A percentile compares a stretch with the other conserved stretches of the same genome.
These are phyloP conservation scores for Colletotrichum musicola DNA, from an alignment of 2,329 filamentous ascomycete genomes.

Conservation along the genomic window DNA sequence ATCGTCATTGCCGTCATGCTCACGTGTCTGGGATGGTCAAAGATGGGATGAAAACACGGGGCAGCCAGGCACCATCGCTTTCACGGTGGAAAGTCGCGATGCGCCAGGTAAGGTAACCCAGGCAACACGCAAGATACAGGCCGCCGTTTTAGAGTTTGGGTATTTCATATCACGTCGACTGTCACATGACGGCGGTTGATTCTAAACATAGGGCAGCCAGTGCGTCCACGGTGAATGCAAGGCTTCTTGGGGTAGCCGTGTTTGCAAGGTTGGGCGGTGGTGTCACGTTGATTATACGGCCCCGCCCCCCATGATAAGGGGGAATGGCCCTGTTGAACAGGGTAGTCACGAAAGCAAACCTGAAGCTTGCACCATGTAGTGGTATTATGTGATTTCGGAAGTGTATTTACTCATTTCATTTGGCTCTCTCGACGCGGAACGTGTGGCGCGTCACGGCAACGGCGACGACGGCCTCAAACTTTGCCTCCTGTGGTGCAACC, in stretches of 20 bases:
- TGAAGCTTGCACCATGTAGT: background rate
- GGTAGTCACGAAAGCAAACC: background rate
- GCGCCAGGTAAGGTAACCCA: constrained; percentile 17
- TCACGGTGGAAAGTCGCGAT: background rate
- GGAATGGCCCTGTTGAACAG: constrained; percentile 25
- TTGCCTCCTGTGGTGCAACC: too few species aligned
- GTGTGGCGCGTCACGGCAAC: too few species aligned
- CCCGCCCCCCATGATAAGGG: constrained; percentile 24
- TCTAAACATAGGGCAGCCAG: constrained; percentile 24
- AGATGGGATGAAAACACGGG: constrained; percentile 15
- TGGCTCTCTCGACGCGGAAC: background rate
- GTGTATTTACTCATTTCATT: constrained; percentile 21
- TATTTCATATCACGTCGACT: background rate
- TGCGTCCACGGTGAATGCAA: background rate
- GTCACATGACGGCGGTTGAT: constrained; percentile 19
- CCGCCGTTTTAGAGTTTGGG: background rate
- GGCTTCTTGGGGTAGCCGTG: constrained; percentile 12
- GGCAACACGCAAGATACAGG: constrained; percentile 15
- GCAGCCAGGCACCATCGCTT: constrained; percentile 18
- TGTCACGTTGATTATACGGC: constrained; percentile 29
- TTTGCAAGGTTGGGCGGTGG: constrained; percentile 21
- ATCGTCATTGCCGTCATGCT: constrained; percentile 23
- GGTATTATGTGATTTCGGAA: background rate
- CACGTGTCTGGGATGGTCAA: constrained; percentile 20
- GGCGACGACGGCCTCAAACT: too few species aligned